phyloP scores from a whole-genome alignment of 306 rosid genomes.

The Lathyrus oleraceus region DNA sequence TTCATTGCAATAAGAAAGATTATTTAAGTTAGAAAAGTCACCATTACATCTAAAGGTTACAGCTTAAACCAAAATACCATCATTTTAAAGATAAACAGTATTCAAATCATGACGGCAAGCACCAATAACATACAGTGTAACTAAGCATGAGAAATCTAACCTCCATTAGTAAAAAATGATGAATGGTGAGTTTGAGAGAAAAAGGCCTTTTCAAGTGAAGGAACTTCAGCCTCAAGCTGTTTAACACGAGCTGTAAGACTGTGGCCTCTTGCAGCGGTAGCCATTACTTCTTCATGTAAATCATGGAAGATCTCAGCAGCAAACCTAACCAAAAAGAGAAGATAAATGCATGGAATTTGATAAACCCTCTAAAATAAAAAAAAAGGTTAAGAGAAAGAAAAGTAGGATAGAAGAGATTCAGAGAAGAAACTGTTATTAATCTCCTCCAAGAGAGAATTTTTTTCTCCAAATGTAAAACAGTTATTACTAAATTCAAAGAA shows the following conservation, averaged over 20 bases:
- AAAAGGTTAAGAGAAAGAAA: neutral
- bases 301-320: conserved; percentile 96
- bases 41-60: conserved; percentile 15
- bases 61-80: conserved; percentile 25
- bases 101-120: conserved; percentile 27
- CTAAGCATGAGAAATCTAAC: conserved; percentile 48
- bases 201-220: conserved; percentile 88
- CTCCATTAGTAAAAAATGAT: conserved; percentile 70
- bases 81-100: conserved; percentile 21
- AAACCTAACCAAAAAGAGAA: conserved; percentile 59
- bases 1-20: conserved; percentile 45
- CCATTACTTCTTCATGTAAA: conserved; percentile 97
- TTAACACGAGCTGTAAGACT: conserved; percentile 86
- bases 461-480: neutral
- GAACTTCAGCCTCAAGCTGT: conserved; percentile 98
- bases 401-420: neutral
- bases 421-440: neutral
- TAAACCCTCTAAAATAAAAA: neutral
- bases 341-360: conserved; percentile 36
- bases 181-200: conserved; percentile 81
- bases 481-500: neutral
- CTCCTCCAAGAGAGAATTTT: neutral
- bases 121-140: conserved; percentile 31
- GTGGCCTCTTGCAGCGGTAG: conserved; percentile 88
- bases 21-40: conserved; percentile 25